phyloP scores from a whole-genome alignment of 768 basidiomycete genomes.

The Steccherinum ochraceum region DNA sequence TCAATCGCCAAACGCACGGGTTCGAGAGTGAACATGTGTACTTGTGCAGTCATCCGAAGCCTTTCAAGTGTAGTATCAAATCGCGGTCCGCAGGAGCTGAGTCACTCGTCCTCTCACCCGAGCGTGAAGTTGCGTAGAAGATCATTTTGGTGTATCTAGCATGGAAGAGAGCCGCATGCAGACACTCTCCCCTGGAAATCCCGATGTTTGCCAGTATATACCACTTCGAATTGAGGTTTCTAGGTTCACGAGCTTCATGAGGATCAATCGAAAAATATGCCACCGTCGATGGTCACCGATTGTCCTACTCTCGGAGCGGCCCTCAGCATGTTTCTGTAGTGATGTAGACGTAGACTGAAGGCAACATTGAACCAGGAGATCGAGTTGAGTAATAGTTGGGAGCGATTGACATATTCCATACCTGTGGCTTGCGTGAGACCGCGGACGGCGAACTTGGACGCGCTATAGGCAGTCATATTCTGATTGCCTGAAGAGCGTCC shows the following conservation, averaged over 20 bases:
- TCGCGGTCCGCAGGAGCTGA: slow-evolving; percentile 5
- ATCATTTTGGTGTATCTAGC: background rate
- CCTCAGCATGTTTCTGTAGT: too few relatives aligned
- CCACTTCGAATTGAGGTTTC: too few relatives aligned
- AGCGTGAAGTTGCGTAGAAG: background rate
- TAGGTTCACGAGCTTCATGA: too few relatives aligned
- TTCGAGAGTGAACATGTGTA: background rate
- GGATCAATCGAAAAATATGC: background rate
- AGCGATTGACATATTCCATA: too few relatives aligned
- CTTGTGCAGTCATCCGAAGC: slow-evolving; percentile 5
- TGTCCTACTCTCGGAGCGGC: too few relatives aligned
- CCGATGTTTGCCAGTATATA: too few relatives aligned
- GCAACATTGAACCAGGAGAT: too few relatives aligned
- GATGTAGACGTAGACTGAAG: too few relatives aligned
- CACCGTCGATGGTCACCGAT: background rate
- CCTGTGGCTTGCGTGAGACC: slow-evolving; percentile 22
- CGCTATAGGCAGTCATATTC: slow-evolving; percentile 16
- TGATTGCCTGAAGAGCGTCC: slow-evolving; percentile 7
- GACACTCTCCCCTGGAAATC: too few relatives aligned
- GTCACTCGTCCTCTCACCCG: background rate
- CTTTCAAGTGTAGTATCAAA: slow-evolving; percentile 6
- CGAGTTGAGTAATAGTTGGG: too few relatives aligned
- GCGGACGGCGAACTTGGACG: slow-evolving; percentile 25
- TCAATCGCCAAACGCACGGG: background rate
- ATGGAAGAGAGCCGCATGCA: too few relatives aligned